These are phyloP conservation scores for Acanthamoeba lenticulata DNA, from an alignment of 208 protist genomes.

Conservation along the genomic window DNA sequence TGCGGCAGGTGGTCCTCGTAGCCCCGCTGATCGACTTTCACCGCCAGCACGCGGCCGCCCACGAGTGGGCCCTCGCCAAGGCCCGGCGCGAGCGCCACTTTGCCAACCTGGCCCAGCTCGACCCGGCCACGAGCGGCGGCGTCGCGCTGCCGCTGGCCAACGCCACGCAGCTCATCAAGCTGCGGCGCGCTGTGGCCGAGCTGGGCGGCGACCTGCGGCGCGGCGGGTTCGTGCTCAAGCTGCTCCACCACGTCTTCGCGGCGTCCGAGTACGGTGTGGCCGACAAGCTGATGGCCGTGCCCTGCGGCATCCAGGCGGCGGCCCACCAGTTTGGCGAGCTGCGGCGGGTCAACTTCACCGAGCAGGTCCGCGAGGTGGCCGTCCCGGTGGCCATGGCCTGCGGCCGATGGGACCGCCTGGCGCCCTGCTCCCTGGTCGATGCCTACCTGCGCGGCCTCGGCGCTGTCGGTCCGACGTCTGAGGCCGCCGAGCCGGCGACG, in stretches of 20 bases:
- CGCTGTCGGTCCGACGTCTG: neutral
- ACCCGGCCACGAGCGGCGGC: neutral
- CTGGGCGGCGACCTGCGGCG: neutral
- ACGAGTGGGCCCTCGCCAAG: neutral
- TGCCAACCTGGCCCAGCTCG: neutral
- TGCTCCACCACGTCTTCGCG: neutral
- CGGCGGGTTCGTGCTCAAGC: slow-evolving; percentile 49
- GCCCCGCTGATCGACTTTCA: neutral
- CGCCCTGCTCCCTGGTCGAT: neutral
- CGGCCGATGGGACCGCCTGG: neutral
- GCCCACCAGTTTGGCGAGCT: slow-evolving; percentile 13
- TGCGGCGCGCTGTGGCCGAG: neutral
- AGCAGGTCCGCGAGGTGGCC: neutral
- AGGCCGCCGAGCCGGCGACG: neutral
- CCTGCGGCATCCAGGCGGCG: slow-evolving; percentile 6
- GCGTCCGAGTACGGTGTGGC: neutral
- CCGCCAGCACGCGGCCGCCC: neutral
- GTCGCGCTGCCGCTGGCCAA: neutral
- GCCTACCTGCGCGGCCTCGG: neutral
- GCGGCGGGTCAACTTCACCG: neutral
- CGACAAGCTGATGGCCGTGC: neutral
- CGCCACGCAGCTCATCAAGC: neutral
- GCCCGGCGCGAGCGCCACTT: neutral
- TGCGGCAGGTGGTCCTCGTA: neutral
- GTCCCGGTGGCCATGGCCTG: slow-evolving; percentile 10